Percentiles rank a stretch among this genome's conserved stretches.
Evolutionary conservation across 495 filamentous ascomycete species (phyloP).

Genomic region (Annulohypoxylon maeteangense): DNA sequence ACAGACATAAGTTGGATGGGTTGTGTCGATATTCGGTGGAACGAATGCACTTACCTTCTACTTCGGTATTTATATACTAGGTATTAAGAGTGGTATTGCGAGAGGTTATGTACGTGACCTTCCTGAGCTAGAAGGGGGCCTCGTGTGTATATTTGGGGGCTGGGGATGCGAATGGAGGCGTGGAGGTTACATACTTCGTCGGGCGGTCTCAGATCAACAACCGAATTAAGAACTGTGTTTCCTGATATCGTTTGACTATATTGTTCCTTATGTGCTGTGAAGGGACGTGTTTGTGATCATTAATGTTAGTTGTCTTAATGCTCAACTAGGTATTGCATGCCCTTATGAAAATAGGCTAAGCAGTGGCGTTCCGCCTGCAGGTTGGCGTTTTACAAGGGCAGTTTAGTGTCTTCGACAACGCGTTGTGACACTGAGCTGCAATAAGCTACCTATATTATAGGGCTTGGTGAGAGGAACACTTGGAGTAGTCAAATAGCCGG

Average conservation of each 20-base stretch:
- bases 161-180: conserved; percentile 9
- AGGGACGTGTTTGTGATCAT: background rate
- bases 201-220: conserved; percentile 15
- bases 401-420: background rate
- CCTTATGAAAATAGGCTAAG: background rate
- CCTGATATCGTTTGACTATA: conserved; percentile 19
- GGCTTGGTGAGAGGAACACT: background rate
- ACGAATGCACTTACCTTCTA: conserved; percentile 17
- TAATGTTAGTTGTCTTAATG: background rate
- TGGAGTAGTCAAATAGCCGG: background rate
- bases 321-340: background rate
- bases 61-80: conserved; percentile 14
- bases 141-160: background rate
- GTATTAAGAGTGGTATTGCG: conserved; percentile 20
- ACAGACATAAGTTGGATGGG: background rate
- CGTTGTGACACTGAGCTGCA: background rate
- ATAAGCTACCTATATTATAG: background rate
- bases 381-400: background rate
- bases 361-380: background rate
- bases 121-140: conserved; percentile 20
- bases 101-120: conserved; percentile 13
- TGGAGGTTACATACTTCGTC: conserved; percentile 24
- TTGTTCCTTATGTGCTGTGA: background rate
- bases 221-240: conserved; percentile 29
- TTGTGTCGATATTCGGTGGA: conserved; percentile 17